Conservation (phyloP, 805 yeast genomes). For the Clavispora carvajalis region DNA sequence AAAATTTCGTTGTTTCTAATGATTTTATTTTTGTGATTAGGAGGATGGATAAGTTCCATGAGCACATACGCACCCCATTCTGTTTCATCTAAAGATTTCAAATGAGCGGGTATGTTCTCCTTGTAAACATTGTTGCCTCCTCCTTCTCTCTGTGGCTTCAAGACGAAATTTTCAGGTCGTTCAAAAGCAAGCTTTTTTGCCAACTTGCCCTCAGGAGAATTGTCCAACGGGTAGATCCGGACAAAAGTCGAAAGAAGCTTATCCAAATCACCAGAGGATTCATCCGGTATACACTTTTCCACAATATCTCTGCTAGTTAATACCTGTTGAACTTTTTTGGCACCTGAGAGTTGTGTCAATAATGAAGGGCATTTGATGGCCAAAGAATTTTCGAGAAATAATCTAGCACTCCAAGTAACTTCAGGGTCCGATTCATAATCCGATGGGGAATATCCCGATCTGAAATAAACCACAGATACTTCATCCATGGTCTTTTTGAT, state of each 20-base stretch:
- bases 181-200: slow-evolving; percentile 68
- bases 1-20: slow-evolving; percentile 59
- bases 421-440: slow-evolving; percentile 60
- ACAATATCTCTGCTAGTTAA: slow-evolving; percentile 55
- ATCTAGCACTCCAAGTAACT: slow-evolving; percentile 73
- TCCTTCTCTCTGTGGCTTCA: slow-evolving; percentile 98
- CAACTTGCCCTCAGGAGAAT: slow-evolving; percentile 50
- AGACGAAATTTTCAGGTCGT: slow-evolving; percentile 65
- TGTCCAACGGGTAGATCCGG: slow-evolving; percentile 80
- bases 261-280: slow-evolving; percentile 22
- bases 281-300: slow-evolving; percentile 38
- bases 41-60: slow-evolving; percentile 89
- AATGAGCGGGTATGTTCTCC: slow-evolving; percentile 72
- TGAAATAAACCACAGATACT: slow-evolving; percentile 81
- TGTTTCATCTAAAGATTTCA: slow-evolving; percentile 51
- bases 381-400: slow-evolving; percentile 60
- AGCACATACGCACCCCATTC: slow-evolving; percentile 90
- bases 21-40: slow-evolving; percentile 61
- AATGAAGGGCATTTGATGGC: slow-evolving; percentile 93
- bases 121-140: slow-evolving; percentile 96
- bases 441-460: slow-evolving; percentile 83
- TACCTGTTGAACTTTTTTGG: slow-evolving; percentile 90
- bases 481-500: slow-evolving; percentile 57
- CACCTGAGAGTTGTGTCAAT: slow-evolving; percentile 85
- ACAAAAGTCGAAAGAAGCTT: slow-evolving; percentile 65